Percentiles rank a stretch among this genome's conserved stretches.
These are phyloP conservation scores for Fraxinus sp. DNA, from an alignment of 305 asterid species.

Conservation along the genomic window DNA sequence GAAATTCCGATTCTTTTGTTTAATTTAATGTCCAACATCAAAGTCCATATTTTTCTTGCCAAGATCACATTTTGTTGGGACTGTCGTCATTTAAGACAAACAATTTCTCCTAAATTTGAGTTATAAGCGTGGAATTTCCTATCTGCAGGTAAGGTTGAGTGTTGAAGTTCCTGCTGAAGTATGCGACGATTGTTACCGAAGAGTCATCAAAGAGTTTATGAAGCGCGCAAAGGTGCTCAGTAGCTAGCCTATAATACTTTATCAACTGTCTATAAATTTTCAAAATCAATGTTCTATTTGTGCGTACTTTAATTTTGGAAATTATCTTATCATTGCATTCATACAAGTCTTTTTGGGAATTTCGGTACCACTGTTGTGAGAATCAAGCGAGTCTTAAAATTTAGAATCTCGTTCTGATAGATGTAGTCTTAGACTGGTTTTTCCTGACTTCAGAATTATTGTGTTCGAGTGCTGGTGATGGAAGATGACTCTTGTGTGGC, in stretches of 20 bases:
- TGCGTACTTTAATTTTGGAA: neutral
- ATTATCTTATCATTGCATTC: neutral
- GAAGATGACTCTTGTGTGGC: neutral
- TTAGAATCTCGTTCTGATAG: neutral
- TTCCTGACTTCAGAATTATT: neutral
- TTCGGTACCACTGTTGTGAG: neutral
- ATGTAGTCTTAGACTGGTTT: neutral
- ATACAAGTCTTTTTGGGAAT: neutral
- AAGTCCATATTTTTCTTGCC: slow-evolving; percentile 9
- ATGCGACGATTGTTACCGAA: slow-evolving; percentile 76
- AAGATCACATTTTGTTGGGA: neutral
- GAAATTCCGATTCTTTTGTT: neutral
- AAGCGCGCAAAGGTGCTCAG: slow-evolving; percentile 67
- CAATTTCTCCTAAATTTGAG: neutral
- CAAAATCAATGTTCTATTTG: neutral
- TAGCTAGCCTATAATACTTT: neutral
- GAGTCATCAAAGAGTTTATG: slow-evolving; percentile 63
- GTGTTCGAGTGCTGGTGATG: neutral
- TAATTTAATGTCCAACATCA: neutral
- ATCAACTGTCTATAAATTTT: neutral
- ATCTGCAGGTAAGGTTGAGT: slow-evolving; percentile 65
- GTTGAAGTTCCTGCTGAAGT: slow-evolving; percentile 85
- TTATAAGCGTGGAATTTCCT: neutral
- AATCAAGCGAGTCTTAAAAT: neutral
- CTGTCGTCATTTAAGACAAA: neutral